These are phyloP conservation scores for Neocucurbitaria cava DNA, from an alignment of 2,329 filamentous ascomycete species.

Conservation along the genomic window DNA sequence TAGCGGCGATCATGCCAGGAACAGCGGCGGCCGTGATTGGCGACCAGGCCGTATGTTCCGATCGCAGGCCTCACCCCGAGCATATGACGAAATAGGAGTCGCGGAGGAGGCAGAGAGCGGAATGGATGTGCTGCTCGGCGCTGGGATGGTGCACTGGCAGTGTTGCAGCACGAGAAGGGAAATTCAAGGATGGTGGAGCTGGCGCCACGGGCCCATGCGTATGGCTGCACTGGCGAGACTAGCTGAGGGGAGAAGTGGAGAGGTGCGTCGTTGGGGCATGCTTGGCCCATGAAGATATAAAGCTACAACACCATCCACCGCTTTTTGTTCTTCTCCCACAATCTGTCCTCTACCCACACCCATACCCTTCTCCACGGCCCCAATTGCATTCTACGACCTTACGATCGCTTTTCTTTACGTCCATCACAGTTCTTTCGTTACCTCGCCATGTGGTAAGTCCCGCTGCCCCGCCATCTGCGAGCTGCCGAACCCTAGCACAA, in stretches of 20 bases:
- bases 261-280: slow-evolving; percentile 33
- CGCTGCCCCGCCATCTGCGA: slow-evolving; percentile 28
- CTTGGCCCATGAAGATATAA: slow-evolving; percentile 43
- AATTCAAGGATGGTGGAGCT: slow-evolving; percentile 29
- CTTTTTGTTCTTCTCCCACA: slow-evolving; percentile 43
- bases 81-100: slow-evolving; percentile 42
- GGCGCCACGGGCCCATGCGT: slow-evolving; percentile 35
- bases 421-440: slow-evolving; percentile 32
- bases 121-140: slow-evolving; percentile 20
- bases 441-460: slow-evolving; percentile 49
- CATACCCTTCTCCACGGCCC: slow-evolving; percentile 20
- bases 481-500: slow-evolving; percentile 1
- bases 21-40: slow-evolving; percentile 31
- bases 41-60: slow-evolving; percentile 19
- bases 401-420: slow-evolving; percentile 40
- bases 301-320: slow-evolving; percentile 45
- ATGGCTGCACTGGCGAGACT: slow-evolving; percentile 31
- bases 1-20: slow-evolving; percentile 44
- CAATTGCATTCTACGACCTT: slow-evolving; percentile 20
- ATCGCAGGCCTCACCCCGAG: slow-evolving; percentile 18
- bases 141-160: slow-evolving; percentile 11
- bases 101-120: slow-evolving; percentile 13
- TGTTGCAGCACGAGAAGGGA: slow-evolving; percentile 22
- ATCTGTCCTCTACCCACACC: slow-evolving; percentile 19
- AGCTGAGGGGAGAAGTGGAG: slow-evolving; percentile 38